These are phyloP conservation scores for Nidularia pulvinata DNA, from an alignment of 768 basidiomycete species.

Conservation along the genomic window DNA sequence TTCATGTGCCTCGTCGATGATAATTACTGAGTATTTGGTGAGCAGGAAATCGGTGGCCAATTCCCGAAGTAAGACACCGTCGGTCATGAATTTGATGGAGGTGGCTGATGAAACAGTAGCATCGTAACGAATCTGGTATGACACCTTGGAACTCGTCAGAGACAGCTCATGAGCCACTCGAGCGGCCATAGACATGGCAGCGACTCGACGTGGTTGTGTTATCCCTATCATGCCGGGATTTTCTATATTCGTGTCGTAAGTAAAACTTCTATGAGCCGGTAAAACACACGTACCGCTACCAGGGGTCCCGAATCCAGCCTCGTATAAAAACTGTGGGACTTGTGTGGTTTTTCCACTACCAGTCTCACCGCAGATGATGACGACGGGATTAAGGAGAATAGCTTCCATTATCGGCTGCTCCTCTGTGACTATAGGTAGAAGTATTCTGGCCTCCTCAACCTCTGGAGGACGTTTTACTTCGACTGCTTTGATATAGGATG, in stretches of 20 bases:
- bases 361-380: constrained; percentile 89
- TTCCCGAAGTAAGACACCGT: constrained; percentile 94
- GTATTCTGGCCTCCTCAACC: constrained; percentile 73
- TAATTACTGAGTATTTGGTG: constrained; percentile 90
- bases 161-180: constrained; percentile 96
- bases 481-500: constrained; percentile 38
- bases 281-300: constrained; percentile 61
- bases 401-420: constrained; percentile 96
- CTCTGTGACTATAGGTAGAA: constrained; percentile 89
- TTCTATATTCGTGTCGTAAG: constrained; percentile 44
- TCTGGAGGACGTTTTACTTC: constrained; percentile 63
- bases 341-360: constrained; percentile 99
- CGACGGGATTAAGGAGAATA: constrained; percentile 82
- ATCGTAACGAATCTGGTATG: constrained; percentile 98
- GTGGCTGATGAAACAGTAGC: constrained; percentile 89
- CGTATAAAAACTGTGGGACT: constrained; percentile 97
- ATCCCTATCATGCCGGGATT: constrained; percentile 98
- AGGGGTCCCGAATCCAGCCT: constrained; percentile 89
- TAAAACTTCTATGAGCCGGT: neutral
- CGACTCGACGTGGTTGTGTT: constrained; percentile 96
- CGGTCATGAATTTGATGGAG: constrained; percentile 99
- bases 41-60: constrained; percentile 92
- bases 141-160: constrained; percentile 77
- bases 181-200: constrained; percentile 93
- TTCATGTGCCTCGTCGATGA: constrained; percentile 98